Evolutionary conservation across 169 alveolate species (phyloP).

Genomic region (Pseudocohnilembus persalinus): DNA sequence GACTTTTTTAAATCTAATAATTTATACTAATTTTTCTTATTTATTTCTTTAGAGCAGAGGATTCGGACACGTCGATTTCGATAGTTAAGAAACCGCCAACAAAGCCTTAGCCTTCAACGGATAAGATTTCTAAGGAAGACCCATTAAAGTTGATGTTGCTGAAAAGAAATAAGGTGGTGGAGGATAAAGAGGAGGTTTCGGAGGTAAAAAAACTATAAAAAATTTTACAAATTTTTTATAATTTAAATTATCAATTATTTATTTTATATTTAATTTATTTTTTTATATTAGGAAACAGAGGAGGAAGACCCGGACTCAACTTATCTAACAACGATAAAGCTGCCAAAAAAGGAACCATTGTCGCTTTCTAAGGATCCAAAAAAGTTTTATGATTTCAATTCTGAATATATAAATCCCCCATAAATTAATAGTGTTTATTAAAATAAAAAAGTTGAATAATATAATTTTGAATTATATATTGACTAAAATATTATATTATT

Average conservation of each 20-base stretch:
- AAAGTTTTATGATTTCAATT: not conserved
- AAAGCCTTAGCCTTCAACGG: conserved; percentile 54
- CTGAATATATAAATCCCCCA: not conserved
- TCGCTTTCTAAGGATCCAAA: conserved; percentile 3
- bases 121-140: conserved; percentile 50
- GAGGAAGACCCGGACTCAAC: not conserved
- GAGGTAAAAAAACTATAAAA: too few relatives aligned
- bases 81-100: conserved; percentile 37
- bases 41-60: conserved; percentile 33
- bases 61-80: conserved; percentile 58
- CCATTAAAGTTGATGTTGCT: conserved; percentile 46
- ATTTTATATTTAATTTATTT: too few relatives aligned
- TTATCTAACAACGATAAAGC: not conserved
- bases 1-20: conserved; percentile 20
- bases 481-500: too few relatives aligned
- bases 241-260: too few relatives aligned
- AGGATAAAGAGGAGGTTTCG: conserved; percentile 20
- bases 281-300: too few relatives aligned
- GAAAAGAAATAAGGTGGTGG: conserved; percentile 42
- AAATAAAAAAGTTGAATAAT: too few relatives aligned
- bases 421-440: too few relatives aligned
- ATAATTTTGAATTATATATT: too few relatives aligned
- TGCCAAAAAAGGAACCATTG: not conserved
- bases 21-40: conserved; percentile 21
- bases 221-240: too few relatives aligned